phyloP scores from a whole-genome alignment of 2,329 filamentous ascomycete genomes.

The Huntiella omanensis region DNA sequence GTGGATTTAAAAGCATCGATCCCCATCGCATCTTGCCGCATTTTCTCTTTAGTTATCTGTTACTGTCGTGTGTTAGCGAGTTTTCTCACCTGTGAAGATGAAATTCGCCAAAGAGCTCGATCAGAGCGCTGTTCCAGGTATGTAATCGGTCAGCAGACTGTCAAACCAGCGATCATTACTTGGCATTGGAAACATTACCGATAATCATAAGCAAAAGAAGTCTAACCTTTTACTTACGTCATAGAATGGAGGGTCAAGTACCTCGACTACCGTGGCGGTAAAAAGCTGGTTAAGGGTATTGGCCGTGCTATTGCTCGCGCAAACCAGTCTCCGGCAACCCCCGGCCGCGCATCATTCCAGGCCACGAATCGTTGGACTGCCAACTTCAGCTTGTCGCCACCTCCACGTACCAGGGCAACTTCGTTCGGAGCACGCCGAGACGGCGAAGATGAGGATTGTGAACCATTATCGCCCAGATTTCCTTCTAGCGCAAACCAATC shows the following conservation, averaged over 20 bases:
- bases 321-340: slow-evolving; percentile 29
- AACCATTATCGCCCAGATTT: slow-evolving; percentile 2
- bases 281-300: slow-evolving; percentile 82
- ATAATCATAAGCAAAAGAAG: too few species aligned
- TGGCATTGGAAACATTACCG: too few species aligned
- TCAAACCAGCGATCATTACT: too few species aligned
- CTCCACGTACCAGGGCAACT: slow-evolving; percentile 16
- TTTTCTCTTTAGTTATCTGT: too few species aligned
- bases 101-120: slow-evolving; percentile 65
- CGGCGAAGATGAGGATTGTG: background rate
- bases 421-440: background rate
- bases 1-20: too few species aligned
- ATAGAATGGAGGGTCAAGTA: slow-evolving; percentile 84
- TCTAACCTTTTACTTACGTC: slow-evolving; percentile 1
- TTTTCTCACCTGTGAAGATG: slow-evolving; percentile 24
- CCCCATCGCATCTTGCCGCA: too few species aligned
- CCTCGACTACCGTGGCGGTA: slow-evolving; percentile 85
- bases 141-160: background rate
- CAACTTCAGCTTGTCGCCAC: slow-evolving; percentile 16
- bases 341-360: background rate
- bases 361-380: slow-evolving; percentile 12
- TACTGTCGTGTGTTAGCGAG: too few species aligned
- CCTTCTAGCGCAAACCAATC: background rate
- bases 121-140: slow-evolving; percentile 67
- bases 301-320: slow-evolving; percentile 49